A percentile compares a stretch with the other conserved stretches of the same genome.
Evolutionary conservation across 192 early-diverging fungal genomes (phyloP).

Genomic region (Backusella macrospora): DNA sequence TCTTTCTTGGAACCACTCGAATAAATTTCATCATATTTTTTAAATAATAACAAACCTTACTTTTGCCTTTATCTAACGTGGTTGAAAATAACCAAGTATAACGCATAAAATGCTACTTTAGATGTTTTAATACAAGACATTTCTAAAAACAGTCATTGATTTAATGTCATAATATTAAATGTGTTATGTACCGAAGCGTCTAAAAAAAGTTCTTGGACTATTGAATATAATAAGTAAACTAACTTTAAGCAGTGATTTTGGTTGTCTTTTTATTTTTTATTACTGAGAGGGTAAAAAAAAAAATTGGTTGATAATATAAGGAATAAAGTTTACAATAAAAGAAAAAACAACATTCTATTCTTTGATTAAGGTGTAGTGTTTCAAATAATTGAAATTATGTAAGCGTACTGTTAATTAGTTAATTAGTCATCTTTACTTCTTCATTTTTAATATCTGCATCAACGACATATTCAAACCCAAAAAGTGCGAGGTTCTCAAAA

Average conservation of each 20-base stretch:
- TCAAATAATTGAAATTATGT: background rate
- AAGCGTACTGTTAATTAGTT: background rate
- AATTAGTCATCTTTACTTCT: background rate
- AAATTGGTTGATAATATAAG: too few species aligned
- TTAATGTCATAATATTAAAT: too few species aligned
- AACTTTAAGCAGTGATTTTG: too few species aligned
- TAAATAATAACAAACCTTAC: background rate
- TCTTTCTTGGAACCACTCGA: conserved; percentile 15
- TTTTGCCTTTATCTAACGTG: background rate
- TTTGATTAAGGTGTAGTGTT: background rate
- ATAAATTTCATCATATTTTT: conserved; percentile 14
- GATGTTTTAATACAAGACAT: background rate
- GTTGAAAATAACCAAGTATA: background rate
- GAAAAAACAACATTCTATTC: too few species aligned
- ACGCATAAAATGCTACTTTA: background rate
- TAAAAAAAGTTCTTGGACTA: too few species aligned
- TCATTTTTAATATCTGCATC: background rate
- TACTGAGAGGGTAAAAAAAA: too few species aligned
- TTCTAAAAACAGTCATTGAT: background rate
- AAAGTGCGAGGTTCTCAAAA: background rate
- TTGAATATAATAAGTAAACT: too few species aligned
- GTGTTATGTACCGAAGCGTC: too few species aligned
- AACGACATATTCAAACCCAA: background rate
- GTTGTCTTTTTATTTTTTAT: too few species aligned
- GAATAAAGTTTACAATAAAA: too few species aligned